Base-by-base conservation (phyloP, 2,329 filamentous ascomycete species). In the Phialemonium atrogriseum region DNA sequence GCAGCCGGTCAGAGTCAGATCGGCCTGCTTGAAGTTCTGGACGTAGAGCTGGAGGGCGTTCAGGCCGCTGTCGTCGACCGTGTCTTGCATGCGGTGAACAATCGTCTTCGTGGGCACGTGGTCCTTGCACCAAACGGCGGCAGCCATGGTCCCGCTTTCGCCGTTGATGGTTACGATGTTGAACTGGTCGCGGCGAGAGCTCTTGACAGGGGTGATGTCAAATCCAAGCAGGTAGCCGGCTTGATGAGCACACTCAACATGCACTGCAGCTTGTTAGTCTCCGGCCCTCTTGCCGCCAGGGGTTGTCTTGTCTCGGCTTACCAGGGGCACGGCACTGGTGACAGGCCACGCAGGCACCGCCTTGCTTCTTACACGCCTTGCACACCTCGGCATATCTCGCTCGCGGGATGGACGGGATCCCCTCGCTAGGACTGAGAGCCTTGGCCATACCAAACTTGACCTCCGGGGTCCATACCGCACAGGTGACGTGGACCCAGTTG, bases 401-500 rank as follows among this genome's bases (percentile, higher is more conserved):
- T 21, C 74, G 68, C 1, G 83, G 73, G 36, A 98, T 88, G 6
- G 83, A 80, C 4, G 84, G 82, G 41, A 98, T 86, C 13, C 89
- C 89, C 59, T 98, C 91, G 2, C 84, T 87, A 19, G 87, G 81
- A 45, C 87, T 83, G 20, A 98, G 63, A 12, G 82, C 77, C 48
- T 80, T 78, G 12, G 87, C 82, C 46, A 84, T 84, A 40, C 84
- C 88, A 55, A 95, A 98, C 50, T 88, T 91, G 47, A 94, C 80
- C 56, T 98, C 91, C 0, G 86, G 79, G 9, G 83, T 88, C 78
- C 85, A 96, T 12, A 94, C 68, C 2, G 91, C 88, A 51, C 91
- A 98, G 22, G 82, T 80, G 17, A 96, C 86, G 53, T 98, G 91
- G 11, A 95, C 85, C 91, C 91, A 98, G 50, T 96, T 96, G 60